phyloP scores from a whole-genome alignment of 2,329 filamentous ascomycete species.

The Talaromyces piceae region DNA sequence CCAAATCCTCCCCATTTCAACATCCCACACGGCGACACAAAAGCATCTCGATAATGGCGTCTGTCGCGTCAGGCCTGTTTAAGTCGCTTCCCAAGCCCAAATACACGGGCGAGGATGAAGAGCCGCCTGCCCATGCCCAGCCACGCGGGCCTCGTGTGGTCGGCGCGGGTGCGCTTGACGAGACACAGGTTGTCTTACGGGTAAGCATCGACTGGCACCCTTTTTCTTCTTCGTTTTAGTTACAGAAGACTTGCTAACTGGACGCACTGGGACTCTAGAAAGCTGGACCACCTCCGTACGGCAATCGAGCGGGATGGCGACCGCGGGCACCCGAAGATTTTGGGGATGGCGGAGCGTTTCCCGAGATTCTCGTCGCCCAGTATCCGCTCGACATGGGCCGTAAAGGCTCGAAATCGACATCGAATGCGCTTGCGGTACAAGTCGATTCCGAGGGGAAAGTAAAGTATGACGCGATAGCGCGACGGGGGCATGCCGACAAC shows the following conservation, averaged over 20 bases:
- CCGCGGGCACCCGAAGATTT: constrained; percentile 85
- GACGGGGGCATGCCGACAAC: constrained; percentile 75
- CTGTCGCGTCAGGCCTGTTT: constrained; percentile 64
- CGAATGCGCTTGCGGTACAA: constrained; percentile 85
- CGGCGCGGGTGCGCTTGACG: constrained; percentile 69
- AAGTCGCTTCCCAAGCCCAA: constrained; percentile 80
- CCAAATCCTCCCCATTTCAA: not conserved
- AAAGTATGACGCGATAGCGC: constrained; percentile 91
- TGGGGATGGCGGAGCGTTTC: constrained; percentile 92
- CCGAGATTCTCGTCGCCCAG: constrained; percentile 86
- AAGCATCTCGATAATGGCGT: constrained; percentile 42
- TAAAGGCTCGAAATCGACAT: constrained; percentile 60
- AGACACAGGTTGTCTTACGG: constrained; percentile 76
- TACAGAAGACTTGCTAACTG: not conserved
- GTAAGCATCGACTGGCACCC: constrained; percentile 32
- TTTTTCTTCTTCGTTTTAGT: not conserved
- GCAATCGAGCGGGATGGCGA: constrained; percentile 81
- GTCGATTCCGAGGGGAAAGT: constrained; percentile 88
- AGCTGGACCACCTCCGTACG: constrained; percentile 79
- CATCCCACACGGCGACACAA: not conserved
- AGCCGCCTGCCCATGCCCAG: constrained; percentile 62
- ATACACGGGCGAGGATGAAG: constrained; percentile 84
- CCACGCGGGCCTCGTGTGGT: constrained; percentile 77
- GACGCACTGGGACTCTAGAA: constrained; percentile 42
- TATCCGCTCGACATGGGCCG: constrained; percentile 94